Conservation (phyloP, 2,329 filamentous ascomycete species). For the Chaetomium globosum region DNA sequence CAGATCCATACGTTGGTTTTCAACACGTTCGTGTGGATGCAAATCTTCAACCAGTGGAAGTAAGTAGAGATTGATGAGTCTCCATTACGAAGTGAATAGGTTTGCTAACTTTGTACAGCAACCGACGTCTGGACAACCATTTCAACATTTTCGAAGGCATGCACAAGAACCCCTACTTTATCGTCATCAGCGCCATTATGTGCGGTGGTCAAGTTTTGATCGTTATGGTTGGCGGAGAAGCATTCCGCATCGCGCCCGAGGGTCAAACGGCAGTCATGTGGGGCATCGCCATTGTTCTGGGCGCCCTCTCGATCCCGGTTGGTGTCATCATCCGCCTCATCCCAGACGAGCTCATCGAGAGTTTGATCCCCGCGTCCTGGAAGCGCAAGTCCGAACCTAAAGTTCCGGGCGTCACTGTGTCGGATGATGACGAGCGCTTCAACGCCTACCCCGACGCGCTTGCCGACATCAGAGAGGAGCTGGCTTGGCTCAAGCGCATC, state of each 20-base stretch:
- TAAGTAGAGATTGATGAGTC: constrained; percentile 50
- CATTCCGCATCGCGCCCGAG: constrained; percentile 70
- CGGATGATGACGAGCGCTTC: constrained; percentile 65
- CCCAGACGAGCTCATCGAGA: constrained; percentile 68
- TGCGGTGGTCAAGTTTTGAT: constrained; percentile 87
- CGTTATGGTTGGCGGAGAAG: constrained; percentile 78
- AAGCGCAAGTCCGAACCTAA: constrained; percentile 51
- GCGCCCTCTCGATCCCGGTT: constrained; percentile 80
- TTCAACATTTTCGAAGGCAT: constrained; percentile 96
- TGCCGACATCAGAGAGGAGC: constrained; percentile 75
- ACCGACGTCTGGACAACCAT: constrained; percentile 88
- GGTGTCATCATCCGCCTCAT: constrained; percentile 80
- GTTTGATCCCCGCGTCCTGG: constrained; percentile 56
- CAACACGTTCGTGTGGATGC: constrained; percentile 99
- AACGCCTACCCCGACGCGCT: constrained; percentile 71
- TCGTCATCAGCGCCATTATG: constrained; percentile 83
- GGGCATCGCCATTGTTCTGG: constrained; percentile 83
- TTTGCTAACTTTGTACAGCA: constrained; percentile 52
- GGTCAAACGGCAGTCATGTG: constrained; percentile 74
- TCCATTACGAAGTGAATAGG: neutral
- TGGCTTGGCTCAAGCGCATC: constrained; percentile 76
- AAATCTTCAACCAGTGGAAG: constrained; percentile 98
- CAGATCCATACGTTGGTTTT: constrained; percentile 83
- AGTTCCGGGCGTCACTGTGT: constrained; percentile 61
- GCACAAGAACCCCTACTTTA: constrained; percentile 83